These are phyloP conservation scores for Spergularia bocconei DNA, from an alignment of 148 eudicot species.

Conservation along the genomic window DNA sequence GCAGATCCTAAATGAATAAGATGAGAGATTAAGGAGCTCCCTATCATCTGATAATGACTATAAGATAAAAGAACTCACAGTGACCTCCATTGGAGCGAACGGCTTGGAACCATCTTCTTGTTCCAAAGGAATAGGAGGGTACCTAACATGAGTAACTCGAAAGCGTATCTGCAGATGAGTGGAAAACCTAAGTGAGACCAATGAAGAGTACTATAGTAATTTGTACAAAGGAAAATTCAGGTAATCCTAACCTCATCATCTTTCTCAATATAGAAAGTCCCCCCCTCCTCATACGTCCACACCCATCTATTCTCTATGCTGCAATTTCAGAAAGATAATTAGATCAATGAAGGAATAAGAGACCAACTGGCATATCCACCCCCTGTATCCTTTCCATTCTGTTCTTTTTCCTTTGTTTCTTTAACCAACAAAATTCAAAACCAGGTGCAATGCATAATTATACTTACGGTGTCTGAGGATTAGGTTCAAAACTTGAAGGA, in stretches of 20 bases:
- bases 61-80: constrained; percentile 46
- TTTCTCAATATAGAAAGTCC: constrained; percentile 37
- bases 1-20: background rate
- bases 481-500: constrained; percentile 44
- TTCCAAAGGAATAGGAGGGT: constrained; percentile 72
- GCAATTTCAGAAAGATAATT: constrained; percentile 19
- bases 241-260: constrained; percentile 48
- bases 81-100: constrained; percentile 86
- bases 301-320: constrained; percentile 49
- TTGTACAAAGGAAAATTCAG: background rate
- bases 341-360: background rate
- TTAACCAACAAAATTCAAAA: background rate
- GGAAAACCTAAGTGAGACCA: constrained; percentile 11
- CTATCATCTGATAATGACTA: background rate
- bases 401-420: background rate
- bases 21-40: background rate
- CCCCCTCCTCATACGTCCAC: constrained; percentile 45
- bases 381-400: background rate
- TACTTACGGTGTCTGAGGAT: constrained; percentile 26
- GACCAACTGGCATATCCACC: background rate
- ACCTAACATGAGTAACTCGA: constrained; percentile 52
- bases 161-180: constrained; percentile 67
- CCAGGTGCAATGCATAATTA: background rate
- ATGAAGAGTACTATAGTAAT: background rate
- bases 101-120: constrained; percentile 62